Evolutionary conservation across 1,284 basidiomycete species (phyloP).

Genomic region (Ustilago hordei): DNA sequence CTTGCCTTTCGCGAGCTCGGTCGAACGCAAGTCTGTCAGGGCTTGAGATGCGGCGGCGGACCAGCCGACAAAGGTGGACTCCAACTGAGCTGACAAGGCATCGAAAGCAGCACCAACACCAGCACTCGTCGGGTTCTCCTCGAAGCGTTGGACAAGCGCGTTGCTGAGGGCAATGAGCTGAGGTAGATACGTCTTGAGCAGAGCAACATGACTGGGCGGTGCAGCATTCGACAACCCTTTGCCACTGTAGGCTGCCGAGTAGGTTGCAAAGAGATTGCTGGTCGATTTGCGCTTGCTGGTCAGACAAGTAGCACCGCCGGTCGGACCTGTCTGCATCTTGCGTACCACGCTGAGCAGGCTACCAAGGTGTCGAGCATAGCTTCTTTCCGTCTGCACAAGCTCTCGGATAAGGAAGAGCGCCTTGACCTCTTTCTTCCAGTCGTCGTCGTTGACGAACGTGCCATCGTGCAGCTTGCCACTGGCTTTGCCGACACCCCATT

Average conservation of each 20-base stretch:
- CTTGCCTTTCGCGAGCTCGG: constrained; percentile 58
- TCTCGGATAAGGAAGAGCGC: constrained; percentile 67
- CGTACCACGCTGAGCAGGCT: constrained; percentile 57
- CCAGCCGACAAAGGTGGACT: constrained; percentile 65
- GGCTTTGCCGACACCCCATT: constrained; percentile 58
- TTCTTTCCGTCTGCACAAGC: constrained; percentile 66
- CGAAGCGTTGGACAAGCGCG: constrained; percentile 59
- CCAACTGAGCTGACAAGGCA: constrained; percentile 52
- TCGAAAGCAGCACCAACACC: constrained; percentile 64
- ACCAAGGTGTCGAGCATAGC: constrained; percentile 63
- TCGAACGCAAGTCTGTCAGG: constrained; percentile 32
- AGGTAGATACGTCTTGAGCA: constrained; percentile 60
- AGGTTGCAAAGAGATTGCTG: constrained; percentile 37
- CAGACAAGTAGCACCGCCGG: constrained; percentile 15
- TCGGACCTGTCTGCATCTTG: constrained; percentile 27
- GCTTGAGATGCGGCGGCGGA: constrained; percentile 40
- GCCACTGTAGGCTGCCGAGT: constrained; percentile 24
- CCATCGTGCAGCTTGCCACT: constrained; percentile 58
- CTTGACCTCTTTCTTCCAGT: constrained; percentile 68
- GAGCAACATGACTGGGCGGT: constrained; percentile 49
- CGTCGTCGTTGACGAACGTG: constrained; percentile 63
- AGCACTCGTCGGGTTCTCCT: constrained; percentile 63
- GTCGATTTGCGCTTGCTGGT: constrained; percentile 38
- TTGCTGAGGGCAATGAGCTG: constrained; percentile 66
- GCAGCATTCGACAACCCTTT: constrained; percentile 13